Base-by-base conservation (phyloP, 805 yeast genomes). In the Zygosaccharomyces siamensis region DNA sequence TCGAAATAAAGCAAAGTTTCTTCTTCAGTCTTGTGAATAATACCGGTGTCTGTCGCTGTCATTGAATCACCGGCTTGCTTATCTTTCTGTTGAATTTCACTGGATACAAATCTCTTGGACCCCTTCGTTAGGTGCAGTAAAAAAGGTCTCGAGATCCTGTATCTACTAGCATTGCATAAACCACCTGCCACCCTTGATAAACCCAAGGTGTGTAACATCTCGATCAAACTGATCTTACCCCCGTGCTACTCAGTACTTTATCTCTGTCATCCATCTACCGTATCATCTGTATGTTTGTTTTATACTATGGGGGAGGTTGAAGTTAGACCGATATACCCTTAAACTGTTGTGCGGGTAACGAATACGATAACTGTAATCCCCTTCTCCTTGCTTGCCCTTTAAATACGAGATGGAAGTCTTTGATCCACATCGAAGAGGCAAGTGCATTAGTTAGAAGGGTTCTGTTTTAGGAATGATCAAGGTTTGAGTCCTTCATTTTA, bases 1-100 rank as follows among this genome's bases (percentile, higher is more conserved):
- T 79, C 84, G 55, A 79, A 81, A 57, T 78, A 83, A 8, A 83
- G 52, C 49, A 83, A 59, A 0, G 83, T 70, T 59, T 78, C 80
- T 53, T 73, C 63, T 35, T 70, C 71, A 5, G 73, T 68, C 54
- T 77, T 77, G 38, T 72, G 71, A 45, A 79, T 78, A 36, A 80
- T 77, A 61, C 84, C 85, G 0, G 84, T 79, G 33, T 72, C 78
- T 11, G 72, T 75, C 2, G 79, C 81, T 38, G 73, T 76, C 5
- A 71, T 77, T 3, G 73, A 74, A 47, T 80, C 86, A 45, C 83
- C 85, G 5, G 75, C 70, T 50, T 76, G 77, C 46, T 73, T 70
- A 50, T 75, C 77, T 37, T 69, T 63, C 46, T 69, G 67, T 40
- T 70, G 72, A 39, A 73, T 72, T 43, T 72, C 74, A 14, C 69